Conservation (phyloP, 305 asterid species). For the Nicotiana rustica region DNA sequence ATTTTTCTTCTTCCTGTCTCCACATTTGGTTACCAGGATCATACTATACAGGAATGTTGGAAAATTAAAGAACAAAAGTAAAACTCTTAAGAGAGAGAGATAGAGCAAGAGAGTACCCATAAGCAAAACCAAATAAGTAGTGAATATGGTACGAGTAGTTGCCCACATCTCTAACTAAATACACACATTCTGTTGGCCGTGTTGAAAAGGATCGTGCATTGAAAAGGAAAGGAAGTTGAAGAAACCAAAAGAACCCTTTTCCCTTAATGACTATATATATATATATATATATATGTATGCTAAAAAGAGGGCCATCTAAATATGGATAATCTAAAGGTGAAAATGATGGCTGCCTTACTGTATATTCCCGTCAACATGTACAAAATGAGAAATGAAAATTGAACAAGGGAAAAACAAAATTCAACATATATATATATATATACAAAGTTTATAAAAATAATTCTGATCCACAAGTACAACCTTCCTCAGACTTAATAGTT, state of each 20-base stretch:
- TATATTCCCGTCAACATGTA: constrained; percentile 35
- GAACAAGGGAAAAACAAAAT: constrained; percentile 1
- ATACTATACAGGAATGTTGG: constrained; percentile 19
- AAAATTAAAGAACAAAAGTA: neutral
- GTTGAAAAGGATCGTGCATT: constrained; percentile 36
- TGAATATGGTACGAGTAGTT: neutral
- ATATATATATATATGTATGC: neutral
- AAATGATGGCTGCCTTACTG: constrained; percentile 33
- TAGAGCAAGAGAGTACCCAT: neutral
- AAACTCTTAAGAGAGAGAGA: neutral
- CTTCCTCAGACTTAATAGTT: constrained; percentile 5
- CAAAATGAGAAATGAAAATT: constrained; percentile 26
- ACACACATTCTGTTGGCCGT: constrained; percentile 33
- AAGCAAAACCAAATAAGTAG: neutral
- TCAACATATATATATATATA: neutral
- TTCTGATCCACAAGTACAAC: constrained; percentile 33
- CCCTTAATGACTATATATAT: constrained; percentile 32
- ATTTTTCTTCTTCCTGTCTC: neutral
- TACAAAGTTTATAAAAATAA: neutral
- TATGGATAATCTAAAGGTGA: constrained; percentile 34
- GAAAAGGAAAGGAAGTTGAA: constrained; percentile 46
- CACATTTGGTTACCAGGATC: constrained; percentile 8
- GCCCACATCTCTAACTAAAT: constrained; percentile 27
- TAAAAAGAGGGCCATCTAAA: constrained; percentile 35
- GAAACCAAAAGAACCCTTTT: constrained; percentile 52